phyloP scores from a whole-genome alignment of 768 basidiomycete species.

The Phaeolepiota aurea region DNA sequence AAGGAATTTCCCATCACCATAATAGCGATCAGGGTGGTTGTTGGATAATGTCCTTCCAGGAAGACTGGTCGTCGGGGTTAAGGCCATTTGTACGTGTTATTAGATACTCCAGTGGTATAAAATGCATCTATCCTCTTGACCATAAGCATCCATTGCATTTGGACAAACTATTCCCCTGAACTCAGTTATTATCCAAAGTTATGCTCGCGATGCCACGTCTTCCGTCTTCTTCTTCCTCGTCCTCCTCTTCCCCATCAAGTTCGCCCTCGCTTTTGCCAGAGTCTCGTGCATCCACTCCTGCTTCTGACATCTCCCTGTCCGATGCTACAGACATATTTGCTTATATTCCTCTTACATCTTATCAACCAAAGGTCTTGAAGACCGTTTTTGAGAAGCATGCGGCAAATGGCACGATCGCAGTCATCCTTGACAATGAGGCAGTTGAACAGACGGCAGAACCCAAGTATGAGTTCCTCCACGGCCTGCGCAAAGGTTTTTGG shows the following conservation, averaged over 20 bases:
- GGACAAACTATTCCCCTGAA: neutral
- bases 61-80: neutral
- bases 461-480: conserved; percentile 6
- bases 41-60: neutral
- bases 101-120: conserved; percentile 17
- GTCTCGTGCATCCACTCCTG: conserved; percentile 27
- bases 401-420: conserved; percentile 17
- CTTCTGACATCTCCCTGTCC: conserved; percentile 13
- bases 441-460: neutral
- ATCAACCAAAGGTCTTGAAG: conserved; percentile 14
- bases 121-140: conserved; percentile 10
- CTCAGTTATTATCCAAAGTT: too few species aligned
- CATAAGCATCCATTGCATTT: conserved; percentile 4
- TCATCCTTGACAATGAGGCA: conserved; percentile 17
- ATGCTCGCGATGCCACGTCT: neutral
- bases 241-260: conserved; percentile 22
- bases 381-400: conserved; percentile 25
- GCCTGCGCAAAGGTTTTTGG: conserved; percentile 6
- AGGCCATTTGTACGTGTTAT: conserved; percentile 13
- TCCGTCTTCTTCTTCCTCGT: conserved; percentile 14
- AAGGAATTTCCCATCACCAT: too few species aligned
- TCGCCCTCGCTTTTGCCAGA: conserved; percentile 22
- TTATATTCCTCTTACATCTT: conserved; percentile 11
- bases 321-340: conserved; percentile 14
- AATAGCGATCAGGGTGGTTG: neutral